phyloP scores from a whole-genome alignment of 1,284 basidiomycete species.

The Jaminaea rosea region DNA sequence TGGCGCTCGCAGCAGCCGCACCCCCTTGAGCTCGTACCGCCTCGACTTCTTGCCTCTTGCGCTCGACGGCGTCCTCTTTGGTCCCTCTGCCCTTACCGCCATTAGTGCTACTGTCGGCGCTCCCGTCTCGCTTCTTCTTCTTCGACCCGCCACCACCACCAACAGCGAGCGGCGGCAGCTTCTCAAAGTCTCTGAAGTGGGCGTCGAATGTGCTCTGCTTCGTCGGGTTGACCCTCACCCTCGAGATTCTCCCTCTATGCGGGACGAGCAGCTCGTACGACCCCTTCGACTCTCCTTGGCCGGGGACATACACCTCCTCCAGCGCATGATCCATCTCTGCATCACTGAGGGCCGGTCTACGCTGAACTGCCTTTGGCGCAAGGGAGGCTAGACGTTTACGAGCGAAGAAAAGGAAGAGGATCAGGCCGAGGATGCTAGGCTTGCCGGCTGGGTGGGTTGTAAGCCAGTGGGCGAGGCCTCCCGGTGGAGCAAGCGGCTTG shows the following conservation, averaged over 20 bases:
- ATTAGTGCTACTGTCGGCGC: constrained; percentile 15
- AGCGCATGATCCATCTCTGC: constrained; percentile 22
- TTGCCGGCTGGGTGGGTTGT: background rate
- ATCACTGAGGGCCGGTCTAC: background rate
- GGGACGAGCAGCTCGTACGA: constrained; percentile 40
- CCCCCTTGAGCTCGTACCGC: constrained; percentile 30
- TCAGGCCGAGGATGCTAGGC: background rate
- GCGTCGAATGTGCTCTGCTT: constrained; percentile 37
- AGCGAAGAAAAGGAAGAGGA: background rate
- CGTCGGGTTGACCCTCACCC: constrained; percentile 47
- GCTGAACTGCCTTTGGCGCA: background rate
- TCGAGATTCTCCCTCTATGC: constrained; percentile 35
- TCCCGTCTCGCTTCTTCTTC: constrained; percentile 12
- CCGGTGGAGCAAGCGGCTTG: background rate
- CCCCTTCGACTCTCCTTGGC: constrained; percentile 19
- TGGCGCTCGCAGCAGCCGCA: constrained; percentile 38
- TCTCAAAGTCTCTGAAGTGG: constrained; percentile 36
- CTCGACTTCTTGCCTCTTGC: constrained; percentile 19
- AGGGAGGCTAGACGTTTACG: background rate
- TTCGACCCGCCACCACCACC: constrained; percentile 7
- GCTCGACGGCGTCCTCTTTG: constrained; percentile 11
- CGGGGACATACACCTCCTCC: constrained; percentile 31
- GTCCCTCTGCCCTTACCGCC: no score
- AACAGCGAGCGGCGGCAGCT: constrained; percentile 31
- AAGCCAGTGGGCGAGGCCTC: background rate